phyloP scores from a whole-genome alignment of 129 eudicot species.

The Centrapalus pauciflorus region DNA sequence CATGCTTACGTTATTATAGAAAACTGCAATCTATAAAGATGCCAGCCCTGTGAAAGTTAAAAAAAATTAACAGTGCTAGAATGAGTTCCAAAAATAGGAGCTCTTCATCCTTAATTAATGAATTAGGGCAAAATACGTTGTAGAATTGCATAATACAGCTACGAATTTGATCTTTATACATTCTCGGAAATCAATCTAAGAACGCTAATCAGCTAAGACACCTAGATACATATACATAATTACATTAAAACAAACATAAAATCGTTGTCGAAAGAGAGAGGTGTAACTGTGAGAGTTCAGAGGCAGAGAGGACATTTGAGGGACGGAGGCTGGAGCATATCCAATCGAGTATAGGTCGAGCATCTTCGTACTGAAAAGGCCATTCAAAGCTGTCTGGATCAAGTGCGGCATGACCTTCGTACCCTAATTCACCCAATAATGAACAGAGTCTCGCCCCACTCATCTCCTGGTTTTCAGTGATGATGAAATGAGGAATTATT shows the following conservation, averaged over 20 bases:
- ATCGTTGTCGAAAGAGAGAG: neutral
- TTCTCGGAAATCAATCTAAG: neutral
- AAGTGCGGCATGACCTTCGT: slow-evolving; percentile 58
- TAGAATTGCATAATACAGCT: neutral
- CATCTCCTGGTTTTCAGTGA: slow-evolving; percentile 34
- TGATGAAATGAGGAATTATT: neutral
- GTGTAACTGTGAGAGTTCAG: slow-evolving; percentile 71
- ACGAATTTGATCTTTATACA: neutral
- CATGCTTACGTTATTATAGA: neutral
- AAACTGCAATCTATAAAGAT: neutral
- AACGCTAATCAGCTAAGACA: neutral
- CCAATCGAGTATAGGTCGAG: slow-evolving; percentile 95
- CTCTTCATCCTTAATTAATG: neutral
- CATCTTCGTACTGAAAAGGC: slow-evolving; percentile 99
- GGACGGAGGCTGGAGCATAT: slow-evolving; percentile 92
- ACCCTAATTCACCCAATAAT: slow-evolving; percentile 78
- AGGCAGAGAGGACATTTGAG: slow-evolving; percentile 82
- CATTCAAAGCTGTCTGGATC: slow-evolving; percentile 98
- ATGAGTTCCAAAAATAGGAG: neutral
- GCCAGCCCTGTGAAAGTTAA: neutral
- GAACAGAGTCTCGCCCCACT: slow-evolving; percentile 70
- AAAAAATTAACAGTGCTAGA: neutral
- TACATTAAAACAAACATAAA: neutral
- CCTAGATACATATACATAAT: neutral
- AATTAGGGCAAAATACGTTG: neutral